Base-by-base conservation (phyloP, 768 basidiomycete species). In the Galerina marginata region DNA sequence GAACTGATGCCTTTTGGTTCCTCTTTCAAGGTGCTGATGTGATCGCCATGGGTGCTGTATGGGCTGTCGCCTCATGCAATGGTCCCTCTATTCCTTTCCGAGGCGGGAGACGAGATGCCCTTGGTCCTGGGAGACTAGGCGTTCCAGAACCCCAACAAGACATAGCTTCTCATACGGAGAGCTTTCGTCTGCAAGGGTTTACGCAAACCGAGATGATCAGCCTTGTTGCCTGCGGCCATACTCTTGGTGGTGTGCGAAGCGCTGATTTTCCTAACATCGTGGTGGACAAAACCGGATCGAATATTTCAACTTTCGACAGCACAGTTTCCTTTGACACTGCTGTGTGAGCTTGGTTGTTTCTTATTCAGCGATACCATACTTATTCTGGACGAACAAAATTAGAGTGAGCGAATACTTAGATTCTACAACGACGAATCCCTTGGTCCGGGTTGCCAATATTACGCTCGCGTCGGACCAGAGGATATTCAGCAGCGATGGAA, bases 191-290 rank as follows among this genome's bases (percentile, higher is more conserved):
- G 1, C 69, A 75, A 60, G 81, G 81, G 0, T 84, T 80, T 62
- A 72, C 68, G 4, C 66, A 67, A 15, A 62, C 72, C n/a, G 79
- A 82, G 54, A 81, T 81, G 80, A 81, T 81, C 49, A 67, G 72
- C 48, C 72, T 83, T 38, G 74, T 77, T 10, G 80, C 80, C 0
- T 82, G 81, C 64, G 81, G 81, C 1, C 81, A 82, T 62, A 79
- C 80, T 3, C 56, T 83, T 4, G 81, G 81, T 25, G 76, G 77
- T 45, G 79, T 81, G 7, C 73, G 79, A 38, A 78, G 71, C 60
- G 68, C 69, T 0, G 79, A 78, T 53, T 80, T 81, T 46, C 79
- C 81, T 0, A 63, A 65, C 10, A 66, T 80, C 9, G 78, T 80
- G 3, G 56, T 65, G 4, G 62, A 69, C 46, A 52, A 15, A 69